Evolutionary conservation across 345 rosid species (phyloP), one percentile per base, ranked within the genome.

Genomic region (Viola odorata): DNA sequence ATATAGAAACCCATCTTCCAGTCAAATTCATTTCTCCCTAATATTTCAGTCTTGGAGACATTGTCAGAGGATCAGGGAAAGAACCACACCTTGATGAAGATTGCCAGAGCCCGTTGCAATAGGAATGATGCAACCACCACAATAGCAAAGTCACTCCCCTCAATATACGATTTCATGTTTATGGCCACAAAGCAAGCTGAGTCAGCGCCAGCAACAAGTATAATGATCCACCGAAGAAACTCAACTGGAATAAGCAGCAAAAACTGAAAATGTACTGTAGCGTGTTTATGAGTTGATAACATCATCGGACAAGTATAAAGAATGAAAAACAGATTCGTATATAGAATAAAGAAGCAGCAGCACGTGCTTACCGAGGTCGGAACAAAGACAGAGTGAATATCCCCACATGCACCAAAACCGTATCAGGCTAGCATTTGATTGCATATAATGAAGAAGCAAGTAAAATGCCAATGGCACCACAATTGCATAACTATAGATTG

Each of bases 361-460:
- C 12, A 40, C 50, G 76, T 53, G 61, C 96, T 86, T 84, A 94
- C 99, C 16, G 89, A 74, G 71, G 75, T 72, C n/a, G 69, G 81
- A 63, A 90, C 42, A 56, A 90, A 90, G 57, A 90, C 74, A 77
- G 73, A 90, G 91, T 63, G 99, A 94, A 75, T 94, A 90, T 44
- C 99, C 99, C 99, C 99, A 88, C 82, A 94, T 73, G 83, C 99
- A 86, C 96, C 96, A 90, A 76, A 88, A 81, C 44, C 83, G 78
- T 55, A 90, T 53, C 52, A 94, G 92, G 81, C 82, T 89, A 68
- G 91, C 85, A 73, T 66, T 81, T 64, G 92, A 83, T 68, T 90
- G 96, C 80, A 90, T 77, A 66, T 94, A 94, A 49, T 69, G 76
- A 50, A 90, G 85, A 74, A 88, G 62, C 82, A 90, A 94, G 74